A percentile compares a stretch with the other conserved stretches of the same genome.
Evolutionary conservation across 148 eudicot species (phyloP).

Genomic region (Bassia scoparia): DNA sequence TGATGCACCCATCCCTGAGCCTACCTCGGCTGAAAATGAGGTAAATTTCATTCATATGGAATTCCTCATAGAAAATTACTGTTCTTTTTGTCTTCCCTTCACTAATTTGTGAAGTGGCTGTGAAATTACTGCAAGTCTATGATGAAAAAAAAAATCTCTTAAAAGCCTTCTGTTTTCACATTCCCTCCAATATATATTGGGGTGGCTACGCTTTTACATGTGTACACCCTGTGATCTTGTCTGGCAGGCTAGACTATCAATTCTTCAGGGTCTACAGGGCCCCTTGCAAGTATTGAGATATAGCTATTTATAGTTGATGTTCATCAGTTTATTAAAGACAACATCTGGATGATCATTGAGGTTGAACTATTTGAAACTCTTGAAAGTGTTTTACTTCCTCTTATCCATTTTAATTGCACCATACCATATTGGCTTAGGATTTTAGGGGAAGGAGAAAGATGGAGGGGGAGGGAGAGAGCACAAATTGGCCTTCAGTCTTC

Average conservation of each 20-base stretch:
- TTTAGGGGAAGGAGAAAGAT: no score
- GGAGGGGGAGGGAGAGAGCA: no score
- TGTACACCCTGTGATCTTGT: not conserved
- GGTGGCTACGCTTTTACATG: not conserved
- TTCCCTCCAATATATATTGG: not conserved
- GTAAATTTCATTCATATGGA: conserved; percentile 27
- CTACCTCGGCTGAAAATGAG: conserved; percentile 55
- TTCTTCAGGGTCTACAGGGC: not conserved
- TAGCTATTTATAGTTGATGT: not conserved
- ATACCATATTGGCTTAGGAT: no score
- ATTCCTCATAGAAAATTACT: not conserved
- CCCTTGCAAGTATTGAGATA: no score
- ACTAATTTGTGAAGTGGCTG: not conserved
- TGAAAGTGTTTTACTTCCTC: no score
- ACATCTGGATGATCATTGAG: no score
- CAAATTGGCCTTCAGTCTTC: no score
- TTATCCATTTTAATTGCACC: no score
- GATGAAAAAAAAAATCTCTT: not conserved
- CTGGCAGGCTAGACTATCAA: not conserved
- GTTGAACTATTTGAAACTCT: no score
- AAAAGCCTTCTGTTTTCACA: not conserved
- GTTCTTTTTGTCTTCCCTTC: not conserved
- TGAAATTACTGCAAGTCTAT: not conserved
- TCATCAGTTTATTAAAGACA: not conserved
- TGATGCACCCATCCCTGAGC: conserved; percentile 40